Percentiles rank a stretch among this genome's conserved stretches.
phyloP scores from a whole-genome alignment of 345 rosid genomes.

The Adansonia digitata region DNA sequence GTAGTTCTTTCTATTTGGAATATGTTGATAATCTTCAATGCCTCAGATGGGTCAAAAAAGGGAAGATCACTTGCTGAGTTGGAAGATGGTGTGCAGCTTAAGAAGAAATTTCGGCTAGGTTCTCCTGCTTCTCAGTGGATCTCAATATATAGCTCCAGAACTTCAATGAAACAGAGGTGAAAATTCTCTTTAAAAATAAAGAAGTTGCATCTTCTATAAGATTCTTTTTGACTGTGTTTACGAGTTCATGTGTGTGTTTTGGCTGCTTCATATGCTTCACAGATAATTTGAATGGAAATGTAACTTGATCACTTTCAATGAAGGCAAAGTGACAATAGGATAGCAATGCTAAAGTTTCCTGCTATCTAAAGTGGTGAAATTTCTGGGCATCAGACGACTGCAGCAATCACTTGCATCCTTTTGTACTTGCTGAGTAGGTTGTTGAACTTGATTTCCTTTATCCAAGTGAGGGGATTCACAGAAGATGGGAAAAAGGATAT shows the following conservation, averaged over 20 bases:
- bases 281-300: conserved; percentile 1
- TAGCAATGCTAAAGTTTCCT: neutral
- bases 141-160: conserved; percentile 53
- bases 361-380: neutral
- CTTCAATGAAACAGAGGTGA: conserved; percentile 69
- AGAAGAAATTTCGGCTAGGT: conserved; percentile 58
- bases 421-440: conserved; percentile 29
- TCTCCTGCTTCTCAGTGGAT: conserved; percentile 70
- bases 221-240: neutral
- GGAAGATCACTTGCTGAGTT: conserved; percentile 41
- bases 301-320: neutral
- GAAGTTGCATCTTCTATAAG: neutral
- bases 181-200: neutral
- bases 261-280: conserved; percentile 8
- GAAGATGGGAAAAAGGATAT: conserved; percentile 82
- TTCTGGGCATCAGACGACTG: neutral
- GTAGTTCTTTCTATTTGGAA: neutral
- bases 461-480: conserved; percentile 93
- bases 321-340: neutral
- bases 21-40: conserved; percentile 19
- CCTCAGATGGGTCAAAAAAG: conserved; percentile 59
- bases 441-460: conserved; percentile 97
- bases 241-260: neutral
- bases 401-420: neutral
- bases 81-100: conserved; percentile 55